Evolutionary conservation across 1,284 basidiomycete genomes (phyloP).

Genomic region (Ustilago trichophora): DNA sequence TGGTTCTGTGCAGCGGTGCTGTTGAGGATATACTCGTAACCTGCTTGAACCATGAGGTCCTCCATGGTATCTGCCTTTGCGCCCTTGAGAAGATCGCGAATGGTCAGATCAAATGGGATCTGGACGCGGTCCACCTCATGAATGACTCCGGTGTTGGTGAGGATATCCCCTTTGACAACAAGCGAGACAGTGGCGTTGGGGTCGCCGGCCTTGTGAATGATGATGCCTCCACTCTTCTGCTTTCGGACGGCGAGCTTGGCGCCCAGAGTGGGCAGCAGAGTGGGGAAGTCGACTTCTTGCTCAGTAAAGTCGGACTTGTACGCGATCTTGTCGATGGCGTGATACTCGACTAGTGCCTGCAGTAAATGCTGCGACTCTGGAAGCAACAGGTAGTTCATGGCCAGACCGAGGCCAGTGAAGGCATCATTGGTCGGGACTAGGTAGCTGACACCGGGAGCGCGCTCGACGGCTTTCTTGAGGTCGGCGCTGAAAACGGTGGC

Average conservation of each 20-base stretch:
- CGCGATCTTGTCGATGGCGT: constrained; percentile 79
- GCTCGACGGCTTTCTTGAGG: constrained; percentile 47
- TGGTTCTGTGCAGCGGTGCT: constrained; percentile 70
- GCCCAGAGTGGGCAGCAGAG: constrained; percentile 47
- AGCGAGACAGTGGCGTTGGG: constrained; percentile 15
- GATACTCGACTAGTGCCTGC: constrained; percentile 83
- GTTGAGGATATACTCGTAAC: constrained; percentile 84
- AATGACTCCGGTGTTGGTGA: constrained; percentile 88
- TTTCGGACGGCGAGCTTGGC: constrained; percentile 36
- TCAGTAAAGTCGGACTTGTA: constrained; percentile 75
- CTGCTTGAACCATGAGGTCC: constrained; percentile 73
- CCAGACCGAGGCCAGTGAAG: constrained; percentile 86
- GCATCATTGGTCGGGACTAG: constrained; percentile 88
- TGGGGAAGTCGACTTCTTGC: constrained; percentile 54
- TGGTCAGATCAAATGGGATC: constrained; percentile 84
- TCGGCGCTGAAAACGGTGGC: constrained; percentile 71
- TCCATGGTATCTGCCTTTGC: constrained; percentile 83
- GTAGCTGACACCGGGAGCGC: constrained; percentile 77
- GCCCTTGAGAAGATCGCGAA: constrained; percentile 83
- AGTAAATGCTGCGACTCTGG: constrained; percentile 76
- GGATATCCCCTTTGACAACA: constrained; percentile 71
- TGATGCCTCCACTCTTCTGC: constrained; percentile 42
- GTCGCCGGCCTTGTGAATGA: constrained; percentile 26
- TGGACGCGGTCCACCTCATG: constrained; percentile 86
- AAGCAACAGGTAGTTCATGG: constrained; percentile 83